Percentiles rank a stretch among this genome's conserved stretches.
phyloP scores from a whole-genome alignment of 2,329 filamentous ascomycete species.

The Gliomastix tumulicola region DNA sequence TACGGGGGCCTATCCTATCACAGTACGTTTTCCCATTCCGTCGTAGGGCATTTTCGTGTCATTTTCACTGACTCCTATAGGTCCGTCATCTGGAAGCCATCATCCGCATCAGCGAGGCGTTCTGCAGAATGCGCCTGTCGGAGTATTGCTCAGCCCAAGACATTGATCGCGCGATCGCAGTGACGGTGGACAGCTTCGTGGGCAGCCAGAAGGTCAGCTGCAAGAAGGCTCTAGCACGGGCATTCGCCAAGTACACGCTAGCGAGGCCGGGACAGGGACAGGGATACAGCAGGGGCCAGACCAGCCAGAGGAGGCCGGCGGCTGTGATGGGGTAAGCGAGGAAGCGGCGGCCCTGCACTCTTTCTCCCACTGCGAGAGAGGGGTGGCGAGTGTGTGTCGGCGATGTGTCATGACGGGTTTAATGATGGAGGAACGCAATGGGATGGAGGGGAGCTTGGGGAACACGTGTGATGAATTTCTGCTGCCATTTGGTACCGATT shows the following conservation, averaged over 20 bases:
- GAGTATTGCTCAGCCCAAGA: slow-evolving; percentile 88
- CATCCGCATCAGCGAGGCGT: slow-evolving; percentile 88
- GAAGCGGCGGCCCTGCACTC: too few species aligned
- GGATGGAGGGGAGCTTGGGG: too few species aligned
- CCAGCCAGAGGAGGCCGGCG: slow-evolving; percentile 17
- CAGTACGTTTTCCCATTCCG: slow-evolving; percentile 52
- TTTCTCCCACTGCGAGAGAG: too few species aligned
- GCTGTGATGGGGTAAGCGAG: slow-evolving; percentile 17
- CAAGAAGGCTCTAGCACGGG: slow-evolving; percentile 89
- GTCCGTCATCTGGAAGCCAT: slow-evolving; percentile 97
- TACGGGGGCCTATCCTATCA: slow-evolving; percentile 95
- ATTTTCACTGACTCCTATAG: slow-evolving; percentile 44
- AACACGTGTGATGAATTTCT: too few species aligned
- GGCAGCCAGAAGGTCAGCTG: slow-evolving; percentile 94
- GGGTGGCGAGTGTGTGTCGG: too few species aligned
- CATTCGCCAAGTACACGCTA: slow-evolving; percentile 90
- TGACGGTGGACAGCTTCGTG: slow-evolving; percentile 94
- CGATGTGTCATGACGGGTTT: too few species aligned
- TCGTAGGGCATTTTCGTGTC: too few species aligned
- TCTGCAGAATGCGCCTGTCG: slow-evolving; percentile 96
- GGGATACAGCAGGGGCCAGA: slow-evolving; percentile 12
- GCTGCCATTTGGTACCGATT: too few species aligned
- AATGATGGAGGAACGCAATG: too few species aligned
- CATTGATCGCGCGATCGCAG: slow-evolving; percentile 94
- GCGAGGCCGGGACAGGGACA: slow-evolving; percentile 34